These are phyloP conservation scores for Podila epicladia DNA, from an alignment of 192 early-diverging fungal genomes.

Conservation along the genomic window DNA sequence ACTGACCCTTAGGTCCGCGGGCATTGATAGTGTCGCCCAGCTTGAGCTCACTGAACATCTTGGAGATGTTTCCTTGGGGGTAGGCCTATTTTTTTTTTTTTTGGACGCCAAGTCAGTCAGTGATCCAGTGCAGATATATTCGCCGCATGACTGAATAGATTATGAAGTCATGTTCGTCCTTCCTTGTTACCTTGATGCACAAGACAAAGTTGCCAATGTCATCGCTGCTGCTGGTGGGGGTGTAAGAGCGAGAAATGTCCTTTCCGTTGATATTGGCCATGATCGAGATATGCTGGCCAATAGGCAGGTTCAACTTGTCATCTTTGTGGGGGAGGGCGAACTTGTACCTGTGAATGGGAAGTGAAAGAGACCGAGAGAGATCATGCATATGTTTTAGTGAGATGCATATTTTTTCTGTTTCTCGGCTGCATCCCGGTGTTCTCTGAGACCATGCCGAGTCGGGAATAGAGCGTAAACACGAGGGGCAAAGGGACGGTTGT, in stretches of 20 bases:
- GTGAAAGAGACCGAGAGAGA: neutral
- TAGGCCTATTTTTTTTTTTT: constrained; percentile 64
- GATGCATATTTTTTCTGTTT: neutral
- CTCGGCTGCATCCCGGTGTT: neutral
- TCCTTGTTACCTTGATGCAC: constrained; percentile 80
- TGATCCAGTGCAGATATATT: neutral
- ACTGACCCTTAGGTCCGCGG: constrained; percentile 92
- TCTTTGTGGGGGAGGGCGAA: constrained; percentile 80
- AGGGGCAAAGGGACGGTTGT: neutral
- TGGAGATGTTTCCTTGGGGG: constrained; percentile 83
- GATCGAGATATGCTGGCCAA: constrained; percentile 93
- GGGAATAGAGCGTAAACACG: too few species aligned
- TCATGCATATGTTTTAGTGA: too few species aligned
- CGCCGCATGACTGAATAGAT: neutral
- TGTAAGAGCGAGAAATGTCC: constrained; percentile 88
- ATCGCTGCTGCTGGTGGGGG: constrained; percentile 87
- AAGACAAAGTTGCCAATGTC: constrained; percentile 91
- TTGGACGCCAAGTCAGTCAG: neutral
- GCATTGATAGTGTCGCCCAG: constrained; percentile 80
- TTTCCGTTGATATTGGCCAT: constrained; percentile 88
- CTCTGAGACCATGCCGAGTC: too few species aligned
- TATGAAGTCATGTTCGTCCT: constrained; percentile 12
- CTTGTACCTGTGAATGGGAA: constrained; percentile 69
- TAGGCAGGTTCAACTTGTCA: constrained; percentile 84
- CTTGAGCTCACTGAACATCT: constrained; percentile 70